These are phyloP conservation scores for Fraxinus albicans DNA, from an alignment of 305 asterid species.

Conservation along the genomic window DNA sequence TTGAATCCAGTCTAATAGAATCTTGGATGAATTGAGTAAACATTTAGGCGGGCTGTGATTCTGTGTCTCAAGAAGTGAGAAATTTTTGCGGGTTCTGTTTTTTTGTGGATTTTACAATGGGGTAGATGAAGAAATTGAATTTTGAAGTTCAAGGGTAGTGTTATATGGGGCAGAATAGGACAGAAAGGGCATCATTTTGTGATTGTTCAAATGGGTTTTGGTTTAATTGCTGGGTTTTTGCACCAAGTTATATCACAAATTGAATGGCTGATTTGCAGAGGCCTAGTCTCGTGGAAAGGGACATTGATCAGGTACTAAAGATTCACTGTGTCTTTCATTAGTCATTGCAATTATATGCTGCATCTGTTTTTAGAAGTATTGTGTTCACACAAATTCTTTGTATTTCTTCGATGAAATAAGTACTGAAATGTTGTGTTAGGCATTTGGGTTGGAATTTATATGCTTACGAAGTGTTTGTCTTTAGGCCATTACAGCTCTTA, in stretches of 20 bases:
- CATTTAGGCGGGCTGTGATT: slow-evolving; percentile 22
- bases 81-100: slow-evolving; percentile 18
- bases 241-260: slow-evolving; percentile 49
- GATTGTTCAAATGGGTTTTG: slow-evolving; percentile 77
- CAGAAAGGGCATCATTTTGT: slow-evolving; percentile 29
- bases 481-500: slow-evolving; percentile 84
- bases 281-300: slow-evolving; percentile 70
- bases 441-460: slow-evolving; percentile 16
- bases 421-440: slow-evolving; percentile 5
- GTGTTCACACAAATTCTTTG: background rate
- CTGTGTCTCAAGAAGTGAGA: slow-evolving; percentile 21
- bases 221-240: slow-evolving; percentile 41
- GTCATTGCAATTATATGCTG: background rate
- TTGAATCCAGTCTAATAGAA: slow-evolving; percentile 9
- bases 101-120: slow-evolving; percentile 29
- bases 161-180: slow-evolving; percentile 50
- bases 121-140: slow-evolving; percentile 42
- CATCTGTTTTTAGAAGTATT: background rate
- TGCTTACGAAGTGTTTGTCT: slow-evolving; percentile 16
- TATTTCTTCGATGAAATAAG: background rate
- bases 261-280: slow-evolving; percentile 93
- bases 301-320: slow-evolving; percentile 69
- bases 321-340: background rate
- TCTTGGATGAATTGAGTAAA: slow-evolving; percentile 14
- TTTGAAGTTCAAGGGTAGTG: slow-evolving; percentile 28